Base-by-base conservation (phyloP, 2,329 filamentous ascomycete genomes). In the Sarocladium brachiariae region DNA sequence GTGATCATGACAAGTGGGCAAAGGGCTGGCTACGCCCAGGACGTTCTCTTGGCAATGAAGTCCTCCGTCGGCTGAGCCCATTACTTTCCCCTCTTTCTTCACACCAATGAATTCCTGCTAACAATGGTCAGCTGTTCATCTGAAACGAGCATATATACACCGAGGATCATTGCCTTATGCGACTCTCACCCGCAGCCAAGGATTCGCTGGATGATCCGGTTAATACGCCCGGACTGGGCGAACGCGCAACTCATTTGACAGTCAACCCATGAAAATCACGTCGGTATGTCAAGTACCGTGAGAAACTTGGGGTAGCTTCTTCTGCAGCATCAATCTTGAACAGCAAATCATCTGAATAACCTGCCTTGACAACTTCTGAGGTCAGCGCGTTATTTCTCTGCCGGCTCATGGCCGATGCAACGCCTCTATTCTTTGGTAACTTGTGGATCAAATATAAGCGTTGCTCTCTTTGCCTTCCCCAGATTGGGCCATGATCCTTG, bases 131-230 rank as follows among this genome's bases (percentile, higher is more conserved):
- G 43, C 43, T 47, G 43, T 33, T 47, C 8, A 47, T 47, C 43
- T 47, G 43, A 47, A 47, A 47, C 43, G 43, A 33, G 27, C 5
- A 19, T 47, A 33, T 31, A 47, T 31, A 31, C 43, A 19, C 9
- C 21, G 43, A 47, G 43, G 43, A 47, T 47, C 43, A 30, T 47
- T 47, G 43, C 43, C 43, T 47, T 33, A 47, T 47, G 43, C 43
- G 43, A 30, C n/a, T 33, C 4, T 7, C 43, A 31, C 24, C 21
- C 43, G 4, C n/a, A 16, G 27, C 43, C 43, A 47, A 30, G 25
- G n/a, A 47, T 19, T 33, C 43, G 24, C 43, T 33, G 43, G 43
- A 19, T 47, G 27, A 47, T 43, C 39, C 39, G 39, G 39, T 23
- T 43, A 47, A 47, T 31, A 10, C 24, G 25, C 19, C 43, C 18